phyloP scores from a whole-genome alignment of 345 rosid species.

The Cardamine occulta region DNA sequence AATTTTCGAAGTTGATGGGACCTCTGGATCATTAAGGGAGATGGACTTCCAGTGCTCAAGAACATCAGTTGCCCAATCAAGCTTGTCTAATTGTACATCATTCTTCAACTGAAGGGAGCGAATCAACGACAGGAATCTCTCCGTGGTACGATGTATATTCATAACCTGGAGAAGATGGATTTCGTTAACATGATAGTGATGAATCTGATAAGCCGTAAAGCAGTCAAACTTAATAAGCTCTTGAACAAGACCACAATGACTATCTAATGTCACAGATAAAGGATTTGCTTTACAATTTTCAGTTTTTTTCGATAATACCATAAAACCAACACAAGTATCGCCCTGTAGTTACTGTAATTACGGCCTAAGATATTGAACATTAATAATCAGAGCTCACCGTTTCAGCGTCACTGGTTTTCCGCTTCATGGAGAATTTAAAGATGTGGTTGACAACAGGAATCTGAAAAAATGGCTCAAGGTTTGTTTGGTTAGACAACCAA shows the following conservation, averaged over 20 bases:
- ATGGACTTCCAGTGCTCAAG: constrained; percentile 48
- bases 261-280: constrained; percentile 23
- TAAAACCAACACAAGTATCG: background rate
- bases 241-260: constrained; percentile 1
- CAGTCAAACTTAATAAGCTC: constrained; percentile 23
- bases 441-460: constrained; percentile 70
- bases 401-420: constrained; percentile 79
- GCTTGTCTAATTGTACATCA: constrained; percentile 47
- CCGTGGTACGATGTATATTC: constrained; percentile 60
- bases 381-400: constrained; percentile 52
- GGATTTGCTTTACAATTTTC: constrained; percentile 11
- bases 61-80: constrained; percentile 55
- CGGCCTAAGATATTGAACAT: constrained; percentile 9
- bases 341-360: constrained; percentile 5
- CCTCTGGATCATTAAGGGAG: constrained; percentile 41
- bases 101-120: constrained; percentile 55
- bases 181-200: constrained; percentile 14
- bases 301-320: background rate
- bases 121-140: constrained; percentile 65
- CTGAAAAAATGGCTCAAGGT: constrained; percentile 44
- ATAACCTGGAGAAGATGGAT: constrained; percentile 59
- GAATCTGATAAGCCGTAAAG: constrained; percentile 11
- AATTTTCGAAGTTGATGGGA: constrained; percentile 54
- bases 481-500: background rate
- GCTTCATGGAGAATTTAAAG: constrained; percentile 80